Evolutionary conservation across 805 yeast species (phyloP).

Genomic region (Wickerhamiella australiensis): DNA sequence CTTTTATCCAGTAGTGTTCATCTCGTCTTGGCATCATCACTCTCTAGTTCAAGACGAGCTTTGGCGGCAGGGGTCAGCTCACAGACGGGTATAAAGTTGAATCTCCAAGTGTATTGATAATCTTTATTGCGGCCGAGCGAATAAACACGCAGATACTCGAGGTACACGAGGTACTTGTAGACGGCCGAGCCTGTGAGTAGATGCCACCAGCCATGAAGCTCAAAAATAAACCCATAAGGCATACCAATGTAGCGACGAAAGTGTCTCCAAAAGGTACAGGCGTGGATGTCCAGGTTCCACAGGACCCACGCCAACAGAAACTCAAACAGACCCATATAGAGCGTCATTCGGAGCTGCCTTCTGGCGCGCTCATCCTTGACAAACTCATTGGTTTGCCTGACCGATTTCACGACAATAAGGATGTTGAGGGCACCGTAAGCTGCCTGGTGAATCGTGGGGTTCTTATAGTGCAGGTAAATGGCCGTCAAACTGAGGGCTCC

Average conservation of each 20-base stretch:
- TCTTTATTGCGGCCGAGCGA: conserved; percentile 44
- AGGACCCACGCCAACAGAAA: conserved; percentile 66
- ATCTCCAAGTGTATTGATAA: conserved; percentile 47
- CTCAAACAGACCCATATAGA: conserved; percentile 45
- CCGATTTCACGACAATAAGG: conserved; percentile 53
- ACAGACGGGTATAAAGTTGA: conserved; percentile 35
- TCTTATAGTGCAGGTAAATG: conserved; percentile 56
- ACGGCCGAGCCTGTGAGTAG: conserved; percentile 59
- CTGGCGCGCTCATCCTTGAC: conserved; percentile 41
- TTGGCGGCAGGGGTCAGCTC: conserved; percentile 10
- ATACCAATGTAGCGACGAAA: conserved; percentile 57
- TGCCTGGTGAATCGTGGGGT: conserved; percentile 82
- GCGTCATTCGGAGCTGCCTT: conserved; percentile 41
- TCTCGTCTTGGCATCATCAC: neutral
- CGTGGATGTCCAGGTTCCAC: conserved; percentile 83
- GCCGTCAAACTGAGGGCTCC: conserved; percentile 55
- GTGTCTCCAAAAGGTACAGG: conserved; percentile 48
- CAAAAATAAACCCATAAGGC: conserved; percentile 77
- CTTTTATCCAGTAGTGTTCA: neutral
- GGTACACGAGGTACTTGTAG: conserved; percentile 67
- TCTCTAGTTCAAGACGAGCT: neutral
- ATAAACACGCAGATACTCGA: conserved; percentile 61
- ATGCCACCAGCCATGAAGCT: conserved; percentile 99
- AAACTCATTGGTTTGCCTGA: conserved; percentile 37
- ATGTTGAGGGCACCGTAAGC: conserved; percentile 71